These are phyloP conservation scores for Xerocomus spinulosus DNA, from an alignment of 768 basidiomycete species.

Conservation along the genomic window DNA sequence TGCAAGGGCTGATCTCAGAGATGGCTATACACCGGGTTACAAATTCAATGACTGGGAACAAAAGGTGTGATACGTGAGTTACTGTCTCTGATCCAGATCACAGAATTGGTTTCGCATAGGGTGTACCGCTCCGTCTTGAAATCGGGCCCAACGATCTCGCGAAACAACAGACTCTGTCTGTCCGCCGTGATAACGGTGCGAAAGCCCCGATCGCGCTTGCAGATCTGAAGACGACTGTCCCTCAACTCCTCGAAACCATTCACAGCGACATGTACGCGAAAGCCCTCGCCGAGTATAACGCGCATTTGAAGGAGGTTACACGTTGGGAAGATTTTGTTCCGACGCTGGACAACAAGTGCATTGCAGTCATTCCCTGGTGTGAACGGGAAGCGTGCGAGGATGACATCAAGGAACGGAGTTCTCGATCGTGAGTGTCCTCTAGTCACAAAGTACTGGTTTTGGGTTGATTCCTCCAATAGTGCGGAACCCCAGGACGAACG, in stretches of 20 bases:
- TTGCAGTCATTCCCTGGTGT: conserved; percentile 94
- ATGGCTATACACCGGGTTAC: conserved; percentile 96
- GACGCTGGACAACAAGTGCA: conserved; percentile 80
- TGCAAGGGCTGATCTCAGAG: conserved; percentile 87
- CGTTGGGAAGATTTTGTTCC: conserved; percentile 94
- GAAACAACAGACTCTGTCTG: conserved; percentile 74
- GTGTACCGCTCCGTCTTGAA: conserved; percentile 95
- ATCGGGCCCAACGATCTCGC: conserved; percentile 90
- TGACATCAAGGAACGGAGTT: conserved; percentile 94
- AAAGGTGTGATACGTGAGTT: conserved; percentile 50
- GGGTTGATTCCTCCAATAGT: conserved; percentile 42
- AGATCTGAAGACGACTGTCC: conserved; percentile 47
- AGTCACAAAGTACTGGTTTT: no score
- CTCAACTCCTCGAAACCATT: conserved; percentile 73
- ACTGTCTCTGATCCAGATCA: background rate
- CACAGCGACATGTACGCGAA: conserved; percentile 83
- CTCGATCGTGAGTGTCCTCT: conserved; percentile 54
- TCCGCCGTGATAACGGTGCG: conserved; percentile 75
- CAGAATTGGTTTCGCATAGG: conserved; percentile 43
- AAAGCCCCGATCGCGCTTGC: conserved; percentile 53
- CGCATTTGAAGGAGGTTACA: conserved; percentile 65
- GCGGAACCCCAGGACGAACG: conserved; percentile 89
- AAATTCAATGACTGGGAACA: conserved; percentile 99
- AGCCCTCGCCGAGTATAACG: conserved; percentile 70
- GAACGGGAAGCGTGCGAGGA: conserved; percentile 92